These are phyloP conservation scores for Spiraea crenata DNA, from an alignment of 331 rosid genomes.

Conservation along the genomic window DNA sequence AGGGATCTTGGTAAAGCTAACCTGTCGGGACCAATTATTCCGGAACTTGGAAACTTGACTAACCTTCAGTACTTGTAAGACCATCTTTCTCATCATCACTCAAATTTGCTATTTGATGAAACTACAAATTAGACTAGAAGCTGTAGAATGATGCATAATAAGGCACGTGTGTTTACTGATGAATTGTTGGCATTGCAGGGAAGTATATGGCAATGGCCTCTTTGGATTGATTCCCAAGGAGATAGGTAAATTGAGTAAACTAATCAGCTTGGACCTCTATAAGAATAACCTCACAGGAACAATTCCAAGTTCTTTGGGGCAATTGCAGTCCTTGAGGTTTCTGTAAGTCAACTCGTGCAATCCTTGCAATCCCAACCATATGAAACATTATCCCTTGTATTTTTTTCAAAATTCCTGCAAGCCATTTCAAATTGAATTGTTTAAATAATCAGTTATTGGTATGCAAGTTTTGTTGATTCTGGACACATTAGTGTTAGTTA, in stretches of 20 bases:
- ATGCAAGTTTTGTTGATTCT: too few relatives aligned
- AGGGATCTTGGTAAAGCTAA: constrained; percentile 36
- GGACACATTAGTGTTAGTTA: neutral
- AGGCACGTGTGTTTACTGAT: neutral
- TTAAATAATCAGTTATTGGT: too few relatives aligned
- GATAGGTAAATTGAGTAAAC: constrained; percentile 13
- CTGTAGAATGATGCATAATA: neutral
- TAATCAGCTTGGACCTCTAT: constrained; percentile 19
- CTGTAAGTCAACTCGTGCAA: constrained; percentile 17
- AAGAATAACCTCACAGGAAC: constrained; percentile 17
- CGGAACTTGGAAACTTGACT: constrained; percentile 29
- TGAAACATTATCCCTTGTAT: neutral
- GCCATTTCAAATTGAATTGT: neutral
- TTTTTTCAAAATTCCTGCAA: neutral
- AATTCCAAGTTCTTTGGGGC: constrained; percentile 27
- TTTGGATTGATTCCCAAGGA: constrained; percentile 29
- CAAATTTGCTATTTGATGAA: neutral
- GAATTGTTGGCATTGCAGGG: constrained; percentile 9
- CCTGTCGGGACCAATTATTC: constrained; percentile 30
- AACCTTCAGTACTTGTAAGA: constrained; percentile 33
- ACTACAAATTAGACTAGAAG: neutral
- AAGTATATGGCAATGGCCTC: constrained; percentile 16
- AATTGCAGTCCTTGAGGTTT: constrained; percentile 20
- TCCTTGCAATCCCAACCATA: neutral
- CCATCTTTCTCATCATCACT: neutral